Evolutionary conservation across 2,329 filamentous ascomycete species (phyloP).

Genomic region (Capronia epimyces): DNA sequence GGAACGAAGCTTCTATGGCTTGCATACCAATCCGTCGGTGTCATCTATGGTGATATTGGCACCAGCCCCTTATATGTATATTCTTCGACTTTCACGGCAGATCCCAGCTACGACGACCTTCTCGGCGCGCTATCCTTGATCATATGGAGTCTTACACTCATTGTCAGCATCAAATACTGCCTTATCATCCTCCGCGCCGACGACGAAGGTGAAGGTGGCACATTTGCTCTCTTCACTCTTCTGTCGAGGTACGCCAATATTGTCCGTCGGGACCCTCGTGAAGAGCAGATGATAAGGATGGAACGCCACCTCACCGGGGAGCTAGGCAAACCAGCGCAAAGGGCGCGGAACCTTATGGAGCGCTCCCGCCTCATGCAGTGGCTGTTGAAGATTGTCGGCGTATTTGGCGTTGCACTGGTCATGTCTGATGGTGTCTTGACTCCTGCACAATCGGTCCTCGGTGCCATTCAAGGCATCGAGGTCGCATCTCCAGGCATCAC

Average conservation of each 20-base stretch:
- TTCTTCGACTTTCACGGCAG: slow-evolving; percentile 48
- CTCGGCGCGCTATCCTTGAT: slow-evolving; percentile 52
- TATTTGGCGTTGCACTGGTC: slow-evolving; percentile 51
- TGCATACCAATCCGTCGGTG: slow-evolving; percentile 52
- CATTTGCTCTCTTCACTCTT: slow-evolving; percentile 51
- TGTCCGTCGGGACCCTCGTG: slow-evolving; percentile 48
- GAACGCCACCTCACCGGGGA: slow-evolving; percentile 44
- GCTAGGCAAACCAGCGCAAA: slow-evolving; percentile 40
- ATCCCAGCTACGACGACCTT: slow-evolving; percentile 44
- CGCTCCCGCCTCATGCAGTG: slow-evolving; percentile 42
- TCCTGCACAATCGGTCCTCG: slow-evolving; percentile 53
- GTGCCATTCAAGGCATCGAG: slow-evolving; percentile 51
- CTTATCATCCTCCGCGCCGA: slow-evolving; percentile 50
- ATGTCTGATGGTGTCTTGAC: slow-evolving; percentile 54
- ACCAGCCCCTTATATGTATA: slow-evolving; percentile 55
- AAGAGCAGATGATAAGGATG: slow-evolving; percentile 45
- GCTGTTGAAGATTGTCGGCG: slow-evolving; percentile 49
- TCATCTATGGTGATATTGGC: slow-evolving; percentile 57
- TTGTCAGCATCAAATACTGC: slow-evolving; percentile 55
- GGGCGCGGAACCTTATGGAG: slow-evolving; percentile 45
- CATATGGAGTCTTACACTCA: slow-evolving; percentile 51
- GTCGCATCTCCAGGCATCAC: slow-evolving; percentile 46
- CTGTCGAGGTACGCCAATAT: slow-evolving; percentile 51
- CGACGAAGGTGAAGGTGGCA: slow-evolving; percentile 55
- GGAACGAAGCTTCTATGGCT: slow-evolving; percentile 35